phyloP scores from a whole-genome alignment of 164 flowering plant species.

The Vitis cinerea region DNA sequence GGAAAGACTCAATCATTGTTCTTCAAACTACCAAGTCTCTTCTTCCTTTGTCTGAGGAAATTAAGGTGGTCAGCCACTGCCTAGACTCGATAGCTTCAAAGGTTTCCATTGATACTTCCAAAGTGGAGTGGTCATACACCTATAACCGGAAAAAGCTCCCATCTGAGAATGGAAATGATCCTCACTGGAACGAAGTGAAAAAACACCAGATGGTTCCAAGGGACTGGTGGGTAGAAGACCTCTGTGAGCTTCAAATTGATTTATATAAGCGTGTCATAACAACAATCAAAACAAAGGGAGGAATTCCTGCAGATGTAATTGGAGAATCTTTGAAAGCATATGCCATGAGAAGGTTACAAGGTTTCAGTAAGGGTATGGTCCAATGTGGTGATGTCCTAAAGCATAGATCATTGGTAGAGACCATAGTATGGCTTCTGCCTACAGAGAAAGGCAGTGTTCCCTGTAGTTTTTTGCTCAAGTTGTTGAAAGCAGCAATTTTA shows the following conservation, averaged over 20 bases:
- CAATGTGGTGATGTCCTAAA: constrained; percentile 46
- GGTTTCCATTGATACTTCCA: constrained; percentile 62
- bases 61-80: constrained; percentile 65
- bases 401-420: constrained; percentile 52
- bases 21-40: constrained; percentile 63
- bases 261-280: constrained; percentile 53
- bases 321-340: constrained; percentile 73
- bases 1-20: constrained; percentile 83
- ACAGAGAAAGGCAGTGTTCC: constrained; percentile 47
- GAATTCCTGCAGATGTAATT: constrained; percentile 37
- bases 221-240: constrained; percentile 90
- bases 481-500: constrained; percentile 47
- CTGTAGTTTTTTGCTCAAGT: constrained; percentile 57
- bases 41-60: constrained; percentile 62
- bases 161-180: constrained; percentile 49
- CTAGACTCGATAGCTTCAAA: constrained; percentile 68
- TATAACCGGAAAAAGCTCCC: constrained; percentile 64
- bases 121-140: constrained; percentile 80
- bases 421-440: constrained; percentile 57
- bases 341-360: constrained; percentile 53
- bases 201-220: constrained; percentile 49
- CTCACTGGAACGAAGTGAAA: constrained; percentile 47
- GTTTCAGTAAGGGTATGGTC: constrained; percentile 47
- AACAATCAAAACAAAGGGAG: constrained; percentile 55
- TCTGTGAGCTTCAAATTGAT: constrained; percentile 70